These are phyloP conservation scores for Gastrolobium bilobum DNA, from an alignment of 306 rosid genomes.

Conservation along the genomic window DNA sequence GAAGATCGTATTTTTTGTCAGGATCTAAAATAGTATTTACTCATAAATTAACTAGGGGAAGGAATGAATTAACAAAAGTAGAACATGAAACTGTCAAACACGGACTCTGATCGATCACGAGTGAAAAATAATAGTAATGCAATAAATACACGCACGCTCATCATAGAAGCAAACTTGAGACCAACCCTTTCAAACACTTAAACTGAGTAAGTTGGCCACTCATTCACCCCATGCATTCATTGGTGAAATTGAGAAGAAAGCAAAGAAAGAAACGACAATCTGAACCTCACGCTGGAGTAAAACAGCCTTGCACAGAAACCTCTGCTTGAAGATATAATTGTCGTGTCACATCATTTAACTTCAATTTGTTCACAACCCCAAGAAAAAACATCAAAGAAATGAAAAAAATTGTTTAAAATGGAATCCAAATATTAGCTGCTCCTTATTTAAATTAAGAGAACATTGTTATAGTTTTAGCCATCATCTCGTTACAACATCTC, in stretches of 20 bases:
- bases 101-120: background rate
- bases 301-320: background rate
- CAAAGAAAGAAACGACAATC: slow-evolving; percentile 10
- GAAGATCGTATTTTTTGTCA: too few species aligned
- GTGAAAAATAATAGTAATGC: background rate
- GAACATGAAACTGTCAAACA: background rate
- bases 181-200: background rate
- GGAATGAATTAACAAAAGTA: background rate
- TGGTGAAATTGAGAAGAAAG: background rate
- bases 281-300: slow-evolving; percentile 8
- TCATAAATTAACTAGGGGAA: background rate
- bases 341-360: slow-evolving; percentile 25
- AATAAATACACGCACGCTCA: too few species aligned
- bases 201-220: background rate
- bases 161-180: background rate
- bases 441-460: background rate
- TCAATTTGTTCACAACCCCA: background rate
- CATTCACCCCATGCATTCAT: background rate
- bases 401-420: background rate
- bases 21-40: too few species aligned
- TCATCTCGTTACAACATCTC: background rate
- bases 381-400: background rate
- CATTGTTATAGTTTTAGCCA: background rate
- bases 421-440: background rate
- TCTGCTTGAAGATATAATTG: background rate